Evolutionary conservation across 106 monocot species (phyloP).

Genomic region (Dendrobium catenatum): DNA sequence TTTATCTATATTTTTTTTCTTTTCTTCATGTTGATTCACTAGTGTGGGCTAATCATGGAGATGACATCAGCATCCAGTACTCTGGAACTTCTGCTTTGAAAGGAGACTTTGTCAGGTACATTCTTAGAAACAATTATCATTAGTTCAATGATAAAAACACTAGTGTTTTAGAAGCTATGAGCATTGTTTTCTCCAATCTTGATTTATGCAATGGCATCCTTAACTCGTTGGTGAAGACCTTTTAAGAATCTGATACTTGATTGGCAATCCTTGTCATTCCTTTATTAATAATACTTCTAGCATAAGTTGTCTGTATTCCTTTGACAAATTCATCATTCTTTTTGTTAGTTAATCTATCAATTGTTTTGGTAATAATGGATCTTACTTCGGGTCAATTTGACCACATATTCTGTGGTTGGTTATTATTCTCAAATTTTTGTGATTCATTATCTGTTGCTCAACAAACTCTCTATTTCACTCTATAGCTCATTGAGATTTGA

Average conservation of each 20-base stretch:
- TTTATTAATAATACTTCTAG: neutral
- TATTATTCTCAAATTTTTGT: neutral
- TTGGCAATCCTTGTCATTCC: neutral
- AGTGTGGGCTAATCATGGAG: conserved; percentile 99
- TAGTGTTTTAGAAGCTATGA: neutral
- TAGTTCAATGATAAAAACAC: neutral
- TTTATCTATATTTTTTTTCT: neutral
- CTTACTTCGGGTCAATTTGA: neutral
- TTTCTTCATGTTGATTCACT: conserved; percentile 12
- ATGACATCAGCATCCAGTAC: conserved; percentile 97
- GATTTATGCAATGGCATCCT: neutral
- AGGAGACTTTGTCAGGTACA: conserved; percentile 97
- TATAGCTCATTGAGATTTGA: no score
- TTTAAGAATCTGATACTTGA: neutral
- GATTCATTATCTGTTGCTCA: no score
- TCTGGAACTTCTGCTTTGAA: conserved; percentile 95
- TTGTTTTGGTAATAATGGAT: neutral
- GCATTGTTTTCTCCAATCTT: neutral
- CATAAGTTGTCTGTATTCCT: neutral
- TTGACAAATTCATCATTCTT: neutral
- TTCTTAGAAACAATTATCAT: conserved; percentile 5
- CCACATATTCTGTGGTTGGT: neutral
- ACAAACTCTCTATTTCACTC: no score
- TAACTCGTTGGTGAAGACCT: neutral
- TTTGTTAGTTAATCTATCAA: neutral